These are phyloP conservation scores for Corynascus novoguineensis DNA, from an alignment of 495 filamentous ascomycete genomes.

Conservation along the genomic window DNA sequence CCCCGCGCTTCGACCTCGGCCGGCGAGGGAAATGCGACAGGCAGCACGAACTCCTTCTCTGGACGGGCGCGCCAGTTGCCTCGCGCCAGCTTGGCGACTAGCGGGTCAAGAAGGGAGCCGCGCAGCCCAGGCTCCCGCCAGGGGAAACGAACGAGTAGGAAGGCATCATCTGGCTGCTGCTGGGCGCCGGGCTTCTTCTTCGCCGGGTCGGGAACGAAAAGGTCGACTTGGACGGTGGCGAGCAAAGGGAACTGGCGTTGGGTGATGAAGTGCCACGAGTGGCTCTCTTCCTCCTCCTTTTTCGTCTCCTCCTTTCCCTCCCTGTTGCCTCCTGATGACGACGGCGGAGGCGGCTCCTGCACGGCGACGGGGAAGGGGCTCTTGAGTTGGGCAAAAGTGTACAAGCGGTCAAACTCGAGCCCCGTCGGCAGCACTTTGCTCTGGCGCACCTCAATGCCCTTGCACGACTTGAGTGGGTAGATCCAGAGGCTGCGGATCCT, in stretches of 20 bases:
- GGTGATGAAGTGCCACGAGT: constrained; percentile 74
- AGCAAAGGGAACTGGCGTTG: constrained; percentile 68
- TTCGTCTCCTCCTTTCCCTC: too few relatives aligned
- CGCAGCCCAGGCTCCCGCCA: constrained; percentile 43
- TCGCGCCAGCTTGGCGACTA: constrained; percentile 42
- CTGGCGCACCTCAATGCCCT: constrained; percentile 65
- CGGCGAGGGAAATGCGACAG: constrained; percentile 55
- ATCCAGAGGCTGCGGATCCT: constrained; percentile 78
- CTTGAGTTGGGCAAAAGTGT: constrained; percentile 70
- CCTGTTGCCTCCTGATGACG: too few relatives aligned
- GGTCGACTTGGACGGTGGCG: constrained; percentile 66
- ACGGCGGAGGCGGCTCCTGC: constrained; percentile 23
- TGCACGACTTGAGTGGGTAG: constrained; percentile 85
- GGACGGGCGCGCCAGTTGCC: constrained; percentile 39
- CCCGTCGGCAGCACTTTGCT: constrained; percentile 65
- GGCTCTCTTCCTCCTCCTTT: constrained; percentile 42
- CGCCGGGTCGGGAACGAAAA: constrained; percentile 71
- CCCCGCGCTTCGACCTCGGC: constrained; percentile 46
- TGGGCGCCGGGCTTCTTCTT: constrained; percentile 33
- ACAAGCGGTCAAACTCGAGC: constrained; percentile 77
- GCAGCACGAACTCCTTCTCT: constrained; percentile 55
- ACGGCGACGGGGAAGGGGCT: constrained; percentile 43
- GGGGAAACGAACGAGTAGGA: constrained; percentile 57
- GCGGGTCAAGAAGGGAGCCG: constrained; percentile 34
- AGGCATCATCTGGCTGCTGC: constrained; percentile 42